Evolutionary conservation across 768 basidiomycete genomes (phyloP), one percentile per base, ranked within the genome.

Genomic region (Auriculariales sp.): DNA sequence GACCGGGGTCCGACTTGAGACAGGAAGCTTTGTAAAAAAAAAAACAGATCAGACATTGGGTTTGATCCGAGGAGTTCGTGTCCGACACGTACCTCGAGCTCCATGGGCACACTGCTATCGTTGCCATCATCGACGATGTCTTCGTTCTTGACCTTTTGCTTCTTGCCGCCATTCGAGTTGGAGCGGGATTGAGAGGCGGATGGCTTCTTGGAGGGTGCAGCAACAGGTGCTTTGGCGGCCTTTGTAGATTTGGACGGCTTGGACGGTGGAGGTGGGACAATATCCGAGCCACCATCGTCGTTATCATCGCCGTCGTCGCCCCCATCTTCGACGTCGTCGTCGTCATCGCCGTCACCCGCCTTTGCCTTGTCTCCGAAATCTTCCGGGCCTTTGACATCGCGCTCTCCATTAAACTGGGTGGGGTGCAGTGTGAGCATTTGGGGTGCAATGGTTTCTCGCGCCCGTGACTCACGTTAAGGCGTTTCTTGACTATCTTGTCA

Each of bases 401-500:
- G 66, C 49, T 76, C 74, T 27, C 74, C 74, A 29, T 72, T 70
- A 47, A 74, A 75, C 74, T 76, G 45, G 22, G 4, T 4, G 31
- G 3, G 19, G n/a, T 35, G n/a, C 10, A 15, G 24, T n/a, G 15
- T 25, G 22, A 12, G 30, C 25, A 22, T 3, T 9, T 15, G 4
- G 48, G 24, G 27, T 22, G 25, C 6, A 22, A 31, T 44, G 19
- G 19, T 29, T 47, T 17, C 32, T 1, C n/a, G 28, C 15, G 22
- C 3, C 28, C 24, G 31, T 10, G n/a, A 54, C 66, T 51, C 60
- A 77, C 74, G 39, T 73, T 65, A 33, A 81, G 54, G 62, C 86
- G 83, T 35, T 82, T 74, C 53, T 81, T 72, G 27, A 88, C 75
- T 55, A 87, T 79, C 53, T 75, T 71, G 53, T 78, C 73, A 51